Percentiles rank a stretch among this genome's conserved stretches.
Conservation (phyloP, 306 rosid genomes). For the Cicer chorassanicum region DNA sequence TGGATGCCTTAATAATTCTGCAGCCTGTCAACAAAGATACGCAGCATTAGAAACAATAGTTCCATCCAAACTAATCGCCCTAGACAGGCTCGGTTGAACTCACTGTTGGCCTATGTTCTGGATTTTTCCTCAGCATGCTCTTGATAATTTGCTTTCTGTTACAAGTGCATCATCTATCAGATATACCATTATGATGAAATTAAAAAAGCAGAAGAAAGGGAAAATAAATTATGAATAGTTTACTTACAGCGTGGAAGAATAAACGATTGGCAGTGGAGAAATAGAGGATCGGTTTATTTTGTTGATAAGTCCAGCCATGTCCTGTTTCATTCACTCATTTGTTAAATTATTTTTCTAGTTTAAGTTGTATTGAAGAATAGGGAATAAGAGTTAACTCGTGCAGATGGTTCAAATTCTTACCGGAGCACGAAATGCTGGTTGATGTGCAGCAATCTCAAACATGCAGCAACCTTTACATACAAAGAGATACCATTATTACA, state of each 20-base stretch:
- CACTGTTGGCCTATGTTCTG: slow-evolving; percentile 95
- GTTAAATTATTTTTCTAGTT: slow-evolving; percentile 27
- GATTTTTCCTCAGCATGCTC: slow-evolving; percentile 96
- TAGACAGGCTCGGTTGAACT: slow-evolving; percentile 49
- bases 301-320: slow-evolving; percentile 90
- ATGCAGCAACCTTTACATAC: slow-evolving; percentile 79
- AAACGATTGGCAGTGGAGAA: slow-evolving; percentile 93
- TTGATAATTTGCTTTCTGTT: slow-evolving; percentile 91
- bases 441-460: slow-evolving; percentile 94
- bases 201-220: slow-evolving; percentile 13
- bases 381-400: slow-evolving; percentile 35
- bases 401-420: slow-evolving; percentile 58
- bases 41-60: slow-evolving; percentile 43
- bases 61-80: slow-evolving; percentile 16
- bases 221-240: not conserved
- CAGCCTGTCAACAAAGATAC: slow-evolving; percentile 64
- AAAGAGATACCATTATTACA: slow-evolving; percentile 42
- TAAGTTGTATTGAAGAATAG: slow-evolving; percentile 22
- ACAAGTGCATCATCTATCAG: slow-evolving; percentile 41
- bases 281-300: slow-evolving; percentile 88
- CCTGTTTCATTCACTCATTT: slow-evolving; percentile 62
- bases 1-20: slow-evolving; percentile 79
- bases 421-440: slow-evolving; percentile 89
- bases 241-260: slow-evolving; percentile 88
- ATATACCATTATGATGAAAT: slow-evolving; percentile 25